Evolutionary conservation across 805 yeast species (phyloP).

Genomic region (Naumovozyma dairenensis): DNA sequence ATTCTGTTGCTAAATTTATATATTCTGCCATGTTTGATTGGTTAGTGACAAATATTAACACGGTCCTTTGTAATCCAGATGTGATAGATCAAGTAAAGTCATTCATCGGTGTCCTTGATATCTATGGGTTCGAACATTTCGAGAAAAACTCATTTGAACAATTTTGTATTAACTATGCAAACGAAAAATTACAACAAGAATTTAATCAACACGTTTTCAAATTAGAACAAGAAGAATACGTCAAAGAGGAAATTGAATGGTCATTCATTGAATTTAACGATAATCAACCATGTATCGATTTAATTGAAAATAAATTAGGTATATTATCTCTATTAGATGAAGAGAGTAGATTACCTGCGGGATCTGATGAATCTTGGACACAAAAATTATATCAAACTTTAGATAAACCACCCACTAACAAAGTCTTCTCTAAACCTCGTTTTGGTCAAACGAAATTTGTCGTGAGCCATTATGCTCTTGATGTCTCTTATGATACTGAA

Average conservation of each 20-base stretch:
- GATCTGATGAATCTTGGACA: slow-evolving; percentile 86
- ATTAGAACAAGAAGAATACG: slow-evolving; percentile 91
- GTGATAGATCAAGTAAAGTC: slow-evolving; percentile 49
- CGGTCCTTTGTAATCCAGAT: slow-evolving; percentile 69
- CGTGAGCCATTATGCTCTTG: slow-evolving; percentile 89
- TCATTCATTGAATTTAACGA: slow-evolving; percentile 91
- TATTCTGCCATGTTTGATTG: slow-evolving; percentile 91
- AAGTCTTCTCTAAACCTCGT: slow-evolving; percentile 84
- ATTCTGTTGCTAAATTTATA: slow-evolving; percentile 92
- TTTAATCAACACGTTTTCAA: slow-evolving; percentile 96
- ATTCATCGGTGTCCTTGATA: slow-evolving; percentile 94
- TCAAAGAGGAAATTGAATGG: slow-evolving; percentile 91
- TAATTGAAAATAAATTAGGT: slow-evolving; percentile 85
- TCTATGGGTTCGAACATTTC: slow-evolving; percentile 95
- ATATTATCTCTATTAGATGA: slow-evolving; percentile 83
- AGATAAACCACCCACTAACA: slow-evolving; percentile 64
- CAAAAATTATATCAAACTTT: slow-evolving; percentile 81
- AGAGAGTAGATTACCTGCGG: slow-evolving; percentile 90
- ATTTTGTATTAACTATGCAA: slow-evolving; percentile 93
- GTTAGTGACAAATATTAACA: slow-evolving; percentile 78
- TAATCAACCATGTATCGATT: slow-evolving; percentile 90
- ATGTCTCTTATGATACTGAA: slow-evolving; percentile 82
- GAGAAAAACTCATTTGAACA: slow-evolving; percentile 92
- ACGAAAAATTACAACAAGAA: slow-evolving; percentile 94
- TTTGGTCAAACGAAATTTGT: slow-evolving; percentile 87